Base-by-base conservation (phyloP, 2,329 filamentous ascomycete genomes). In the Leptosphaerulina australis region DNA sequence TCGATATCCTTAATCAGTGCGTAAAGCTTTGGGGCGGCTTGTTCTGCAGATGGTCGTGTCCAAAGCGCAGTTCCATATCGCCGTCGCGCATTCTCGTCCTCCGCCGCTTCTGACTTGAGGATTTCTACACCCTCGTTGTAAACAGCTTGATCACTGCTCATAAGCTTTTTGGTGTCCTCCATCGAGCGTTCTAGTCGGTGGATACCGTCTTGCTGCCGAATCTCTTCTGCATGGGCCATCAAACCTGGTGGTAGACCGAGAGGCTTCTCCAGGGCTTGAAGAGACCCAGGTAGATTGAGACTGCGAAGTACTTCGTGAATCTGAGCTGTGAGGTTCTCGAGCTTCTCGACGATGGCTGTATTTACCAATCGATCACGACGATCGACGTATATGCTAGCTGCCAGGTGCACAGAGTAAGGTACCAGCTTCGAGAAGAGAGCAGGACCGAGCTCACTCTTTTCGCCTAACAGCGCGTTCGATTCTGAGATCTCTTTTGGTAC, bases 181-280 rank as follows among this genome's bases (percentile, higher is more conserved):
- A 97, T 90, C 4, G 90, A 91, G 44, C 86, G 83, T 43, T 89
- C 84, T 0, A 97, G 76, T 21, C 89, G 81, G 47, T 88, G 85
- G 24, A 96, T 78, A 0, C 91, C 93, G 65, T 96, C 91, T 47
- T 92, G 89, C 69, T 97, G 93, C 15, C 92, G 83, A 38, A 99
- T 88, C 67, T 97, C 94, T 68, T 97, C 93, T 0, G 93, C 93
- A 62, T 97, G 94, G 17, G 94, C 90, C 2, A 91, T 83, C 2
- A 99, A 76, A 12, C 85, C 89, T 0, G 91, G 90, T 0, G 94
- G 94, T 3, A 99, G 74, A 0, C 94, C 94, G 0, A 99, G 80
- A 0, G 94, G 94, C 69, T 97, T 97, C 69, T 99, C 94, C 1
- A 97, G 80, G 0, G 94, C 94, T 70, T 99, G 94, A 3, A 99